Base-by-base conservation (phyloP, 2,329 filamentous ascomycete genomes). In the Fusarium zealandicum region DNA sequence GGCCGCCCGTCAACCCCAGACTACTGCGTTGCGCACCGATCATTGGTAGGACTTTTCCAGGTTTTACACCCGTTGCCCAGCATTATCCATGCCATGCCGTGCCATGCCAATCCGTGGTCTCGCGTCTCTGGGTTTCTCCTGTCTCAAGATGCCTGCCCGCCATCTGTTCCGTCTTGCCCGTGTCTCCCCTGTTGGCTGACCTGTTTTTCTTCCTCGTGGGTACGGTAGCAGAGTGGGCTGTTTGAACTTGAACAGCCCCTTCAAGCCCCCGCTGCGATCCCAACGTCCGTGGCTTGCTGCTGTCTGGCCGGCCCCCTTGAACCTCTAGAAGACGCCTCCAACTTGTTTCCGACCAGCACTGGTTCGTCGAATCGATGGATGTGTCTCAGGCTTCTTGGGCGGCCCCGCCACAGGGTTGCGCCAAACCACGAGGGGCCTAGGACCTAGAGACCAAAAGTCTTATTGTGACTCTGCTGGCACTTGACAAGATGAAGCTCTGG, bases 261-360 rank as follows among this genome's bases (percentile, higher is more conserved):
- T n/a, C 39, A 35, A 49, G 45, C 37, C 49, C 33, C 44, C n/a
- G n/a, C 44, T 45, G 47, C 52, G 47, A 62, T 57, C 47, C 53
- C 59, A 65, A 65, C 62, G 59, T 37, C 54, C 45, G 49, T 62
- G 57, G 61, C 57, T 55, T 22, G 20, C 20, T 51, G 54, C 43
- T 55, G 22, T 59, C 57, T 64, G 49, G 56, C 53, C 54, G 49
- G 56, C 53, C 54, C 51, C 25, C 41, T 50, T 38, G 31, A 45
- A 43, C 32, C 16, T 54, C 39, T 31, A 51, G 32, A 41, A 45
- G 28, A 59, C 38, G 37, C 47, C 48, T 27, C 51, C 35, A 39
- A 45, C 49, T 25, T 41, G 45, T 41, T 36, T 44, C 49, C 35
- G 38, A 36, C 20, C 27, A n/a, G 40, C 39, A 40, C 43, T 53